These are phyloP conservation scores for Monosporozyma aerobia DNA, from an alignment of 805 yeast genomes.

Conservation along the genomic window DNA sequence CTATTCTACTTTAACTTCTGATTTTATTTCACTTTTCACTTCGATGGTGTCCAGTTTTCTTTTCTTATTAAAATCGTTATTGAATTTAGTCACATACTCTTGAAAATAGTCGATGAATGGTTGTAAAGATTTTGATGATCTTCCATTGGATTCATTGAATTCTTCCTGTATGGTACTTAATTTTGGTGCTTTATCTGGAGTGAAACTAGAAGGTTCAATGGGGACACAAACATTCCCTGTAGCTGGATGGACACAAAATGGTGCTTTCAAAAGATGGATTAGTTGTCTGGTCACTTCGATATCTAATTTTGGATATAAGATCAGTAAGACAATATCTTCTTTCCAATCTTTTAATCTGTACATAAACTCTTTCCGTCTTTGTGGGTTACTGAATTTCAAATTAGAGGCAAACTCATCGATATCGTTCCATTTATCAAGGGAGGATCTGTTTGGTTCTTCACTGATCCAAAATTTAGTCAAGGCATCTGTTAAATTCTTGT, in stretches of 20 bases:
- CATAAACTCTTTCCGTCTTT: slow-evolving; percentile 28
- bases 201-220: slow-evolving; percentile 38
- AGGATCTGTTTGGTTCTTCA: slow-evolving; percentile 39
- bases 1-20: not conserved
- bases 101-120: slow-evolving; percentile 63
- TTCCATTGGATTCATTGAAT: slow-evolving; percentile 47
- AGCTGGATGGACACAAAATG: slow-evolving; percentile 93
- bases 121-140: slow-evolving; percentile 62
- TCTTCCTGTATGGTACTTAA: slow-evolving; percentile 55
- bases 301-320: slow-evolving; percentile 86
- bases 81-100: slow-evolving; percentile 47
- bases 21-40: slow-evolving; percentile 34
- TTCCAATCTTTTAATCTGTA: slow-evolving; percentile 54
- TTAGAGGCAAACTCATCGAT: slow-evolving; percentile 44
- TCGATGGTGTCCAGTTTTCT: slow-evolving; percentile 33
- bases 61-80: slow-evolving; percentile 31
- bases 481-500: slow-evolving; percentile 43
- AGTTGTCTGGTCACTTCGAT: slow-evolving; percentile 84
- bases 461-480: slow-evolving; percentile 52
- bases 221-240: slow-evolving; percentile 96
- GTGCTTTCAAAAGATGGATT: slow-evolving; percentile 88
- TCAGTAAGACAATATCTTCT: slow-evolving; percentile 71
- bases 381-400: slow-evolving; percentile 6
- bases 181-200: slow-evolving; percentile 75
- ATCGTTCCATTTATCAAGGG: slow-evolving; percentile 71